Conservation (phyloP, 2,329 filamentous ascomycete genomes). For the Colletotrichum chlorophyti region DNA sequence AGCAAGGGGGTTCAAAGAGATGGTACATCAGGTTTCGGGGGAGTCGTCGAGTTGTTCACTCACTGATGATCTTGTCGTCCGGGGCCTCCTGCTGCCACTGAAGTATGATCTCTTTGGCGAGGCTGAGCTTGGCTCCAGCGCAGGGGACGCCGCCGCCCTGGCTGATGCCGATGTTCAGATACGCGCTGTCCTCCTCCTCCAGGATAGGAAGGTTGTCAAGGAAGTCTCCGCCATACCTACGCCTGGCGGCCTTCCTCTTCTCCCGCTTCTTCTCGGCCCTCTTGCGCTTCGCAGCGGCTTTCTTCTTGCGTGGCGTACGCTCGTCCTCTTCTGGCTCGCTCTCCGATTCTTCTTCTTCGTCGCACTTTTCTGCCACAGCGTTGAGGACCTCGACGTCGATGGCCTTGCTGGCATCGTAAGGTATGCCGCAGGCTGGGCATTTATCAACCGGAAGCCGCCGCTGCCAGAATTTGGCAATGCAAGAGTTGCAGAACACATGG, state of each 20-base stretch:
- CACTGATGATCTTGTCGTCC: constrained; percentile 48
- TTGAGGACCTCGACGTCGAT: too few species aligned
- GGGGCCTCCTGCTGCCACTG: constrained; percentile 40
- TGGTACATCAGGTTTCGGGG: background rate
- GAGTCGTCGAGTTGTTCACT: too few species aligned
- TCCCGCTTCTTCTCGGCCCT: background rate
- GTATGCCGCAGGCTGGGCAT: background rate
- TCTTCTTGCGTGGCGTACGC: background rate
- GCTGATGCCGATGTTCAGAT: constrained; percentile 28
- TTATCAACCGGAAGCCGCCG: too few species aligned
- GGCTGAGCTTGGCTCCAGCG: constrained; percentile 40
- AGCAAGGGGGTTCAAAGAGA: background rate
- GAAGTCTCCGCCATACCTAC: constrained; percentile 34
- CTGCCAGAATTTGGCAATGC: constrained; percentile 28
- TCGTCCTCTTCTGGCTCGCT: background rate
- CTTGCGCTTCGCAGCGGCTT: background rate
- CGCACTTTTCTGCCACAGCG: too few species aligned
- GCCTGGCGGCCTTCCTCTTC: background rate
- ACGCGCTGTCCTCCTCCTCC: constrained; percentile 16
- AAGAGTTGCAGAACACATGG: constrained; percentile 40
- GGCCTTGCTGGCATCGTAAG: too few species aligned
- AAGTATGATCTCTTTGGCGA: constrained; percentile 38
- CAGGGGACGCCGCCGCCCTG: constrained; percentile 13
- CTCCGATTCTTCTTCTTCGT: background rate
- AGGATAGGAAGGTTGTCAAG: constrained; percentile 24